phyloP scores from a whole-genome alignment of 129 eudicot species.

The Solidago caesia region DNA sequence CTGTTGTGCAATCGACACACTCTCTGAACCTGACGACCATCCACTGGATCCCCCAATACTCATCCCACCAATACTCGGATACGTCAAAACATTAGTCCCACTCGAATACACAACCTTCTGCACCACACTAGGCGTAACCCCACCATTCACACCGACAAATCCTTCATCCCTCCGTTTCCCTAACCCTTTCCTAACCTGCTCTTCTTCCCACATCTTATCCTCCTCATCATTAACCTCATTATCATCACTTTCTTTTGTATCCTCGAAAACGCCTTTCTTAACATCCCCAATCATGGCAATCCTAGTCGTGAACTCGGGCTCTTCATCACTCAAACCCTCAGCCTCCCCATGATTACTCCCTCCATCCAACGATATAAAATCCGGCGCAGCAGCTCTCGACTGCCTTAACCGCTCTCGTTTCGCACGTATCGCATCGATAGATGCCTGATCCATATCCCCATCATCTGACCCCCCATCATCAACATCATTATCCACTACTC shows the following conservation, averaged over 20 bases:
- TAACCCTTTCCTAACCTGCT: conserved; percentile 85
- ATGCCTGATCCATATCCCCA: conserved; percentile 48
- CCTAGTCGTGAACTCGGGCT: conserved; percentile 83
- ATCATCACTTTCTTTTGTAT: conserved; percentile 44
- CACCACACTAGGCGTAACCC: conserved; percentile 28
- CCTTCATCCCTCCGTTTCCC: conserved; percentile 87
- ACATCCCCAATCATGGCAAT: conserved; percentile 74
- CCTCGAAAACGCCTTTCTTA: conserved; percentile 42
- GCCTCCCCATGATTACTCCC: conserved; percentile 95
- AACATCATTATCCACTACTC: conserved; percentile 22
- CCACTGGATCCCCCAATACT: conserved; percentile 71
- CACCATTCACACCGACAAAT: conserved; percentile 34
- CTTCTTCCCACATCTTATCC: conserved; percentile 96
- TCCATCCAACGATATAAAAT: conserved; percentile 72
- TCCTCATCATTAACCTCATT: conserved; percentile 47
- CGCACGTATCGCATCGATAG: conserved; percentile 56
- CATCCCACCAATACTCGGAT: conserved; percentile 39
- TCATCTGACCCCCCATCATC: conserved; percentile 20
- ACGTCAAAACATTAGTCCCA: conserved; percentile 30
- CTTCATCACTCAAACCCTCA: conserved; percentile 96
- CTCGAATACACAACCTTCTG: conserved; percentile 40
- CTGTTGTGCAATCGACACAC: conserved; percentile 63
- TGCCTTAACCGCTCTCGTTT: conserved; percentile 65
- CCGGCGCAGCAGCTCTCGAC: conserved; percentile 68
- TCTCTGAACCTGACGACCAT: conserved; percentile 47